phyloP scores from a whole-genome alignment of 1,284 basidiomycete genomes.

The Austroboletus niveus region DNA sequence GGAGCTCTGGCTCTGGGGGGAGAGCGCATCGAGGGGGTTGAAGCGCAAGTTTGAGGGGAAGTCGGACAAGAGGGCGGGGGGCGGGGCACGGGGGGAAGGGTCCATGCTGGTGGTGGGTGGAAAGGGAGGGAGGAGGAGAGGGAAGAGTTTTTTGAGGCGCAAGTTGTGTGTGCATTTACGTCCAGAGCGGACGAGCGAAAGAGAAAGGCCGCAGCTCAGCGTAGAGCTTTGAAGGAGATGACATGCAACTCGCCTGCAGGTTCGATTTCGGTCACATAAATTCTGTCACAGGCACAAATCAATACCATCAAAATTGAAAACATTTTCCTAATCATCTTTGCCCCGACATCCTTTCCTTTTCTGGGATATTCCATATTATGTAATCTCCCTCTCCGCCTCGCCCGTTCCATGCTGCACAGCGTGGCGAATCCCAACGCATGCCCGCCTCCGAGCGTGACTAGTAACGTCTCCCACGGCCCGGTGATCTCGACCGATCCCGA shows the following conservation, averaged over 20 bases:
- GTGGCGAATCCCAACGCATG: conserved; percentile 10
- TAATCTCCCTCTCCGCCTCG: conserved; percentile 26
- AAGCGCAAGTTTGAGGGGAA: conserved; percentile 31
- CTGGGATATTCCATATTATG: conserved; percentile 13
- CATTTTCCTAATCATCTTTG: conserved; percentile 28
- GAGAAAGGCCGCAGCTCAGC: neutral
- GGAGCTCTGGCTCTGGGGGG: conserved; percentile 39
- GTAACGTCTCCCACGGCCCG: conserved; percentile 62
- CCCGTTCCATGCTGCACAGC: conserved; percentile 27
- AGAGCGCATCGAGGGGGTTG: conserved; percentile 30
- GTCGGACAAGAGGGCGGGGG: conserved; percentile 39
- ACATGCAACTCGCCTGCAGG: conserved; percentile 25
- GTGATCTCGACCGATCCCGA: conserved; percentile 78
- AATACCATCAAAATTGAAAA: conserved; percentile 28
- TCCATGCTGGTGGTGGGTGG: neutral
- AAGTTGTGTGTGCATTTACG: too few relatives aligned
- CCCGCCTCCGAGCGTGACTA: conserved; percentile 31
- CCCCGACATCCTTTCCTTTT: conserved; percentile 15
- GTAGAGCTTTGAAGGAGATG: neutral
- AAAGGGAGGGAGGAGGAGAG: neutral
- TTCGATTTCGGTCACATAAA: conserved; percentile 28
- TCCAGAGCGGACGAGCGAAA: too few relatives aligned
- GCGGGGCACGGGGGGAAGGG: conserved; percentile 1
- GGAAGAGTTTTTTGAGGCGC: neutral
- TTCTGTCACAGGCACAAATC: conserved; percentile 37